phyloP scores from a whole-genome alignment of 352 stramenopile species.

The Phytophthora tubulina region DNA sequence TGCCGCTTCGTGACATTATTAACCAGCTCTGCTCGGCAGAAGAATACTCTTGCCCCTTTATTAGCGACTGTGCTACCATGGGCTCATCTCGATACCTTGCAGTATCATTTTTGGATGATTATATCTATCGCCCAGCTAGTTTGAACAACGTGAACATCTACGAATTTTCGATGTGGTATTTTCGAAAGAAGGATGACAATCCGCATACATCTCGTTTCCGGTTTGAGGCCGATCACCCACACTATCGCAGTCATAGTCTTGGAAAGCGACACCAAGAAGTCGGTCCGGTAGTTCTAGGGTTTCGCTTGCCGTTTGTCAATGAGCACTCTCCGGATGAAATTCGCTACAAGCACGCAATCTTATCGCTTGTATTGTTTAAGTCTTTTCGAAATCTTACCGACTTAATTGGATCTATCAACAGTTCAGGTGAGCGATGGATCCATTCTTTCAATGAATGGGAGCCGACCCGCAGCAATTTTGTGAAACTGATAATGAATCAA shows the following conservation, averaged over 20 bases:
- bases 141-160: no score
- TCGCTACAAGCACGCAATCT: constrained; percentile 1
- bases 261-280: no score
- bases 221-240: no score
- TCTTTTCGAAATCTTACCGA: constrained; percentile 9
- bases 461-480: constrained; percentile 1
- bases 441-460: constrained; percentile 5
- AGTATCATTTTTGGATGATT: no score
- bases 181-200: no score
- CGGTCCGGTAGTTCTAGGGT: no score
- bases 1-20: constrained; percentile 9
- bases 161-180: no score
- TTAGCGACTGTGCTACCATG: neutral
- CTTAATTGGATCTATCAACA: neutral
- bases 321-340: neutral
- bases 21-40: neutral
- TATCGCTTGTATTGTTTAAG: constrained; percentile 9
- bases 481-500: constrained; percentile 5
- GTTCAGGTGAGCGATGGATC: neutral
- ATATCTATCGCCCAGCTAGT: no score
- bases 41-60: neutral
- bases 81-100: neutral
- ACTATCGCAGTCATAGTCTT: no score
- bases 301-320: neutral
- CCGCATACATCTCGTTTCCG: no score